Percentiles rank a stretch among this genome's conserved stretches.
These are phyloP conservation scores for Spergularia bocconei DNA, from an alignment of 148 eudicot genomes.

Conservation along the genomic window DNA sequence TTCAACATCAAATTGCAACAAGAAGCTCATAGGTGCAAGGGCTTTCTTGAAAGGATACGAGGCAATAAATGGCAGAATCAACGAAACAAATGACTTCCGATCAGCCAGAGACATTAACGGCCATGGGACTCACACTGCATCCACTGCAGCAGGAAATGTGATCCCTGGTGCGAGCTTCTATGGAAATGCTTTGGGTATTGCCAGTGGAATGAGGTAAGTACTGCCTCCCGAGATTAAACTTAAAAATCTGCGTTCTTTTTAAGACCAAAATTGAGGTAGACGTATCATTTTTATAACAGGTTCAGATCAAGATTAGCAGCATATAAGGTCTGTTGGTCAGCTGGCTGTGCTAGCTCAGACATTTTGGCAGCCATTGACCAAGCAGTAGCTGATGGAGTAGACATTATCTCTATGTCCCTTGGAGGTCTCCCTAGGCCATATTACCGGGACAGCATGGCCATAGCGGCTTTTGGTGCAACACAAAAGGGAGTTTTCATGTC, in stretches of 20 bases:
- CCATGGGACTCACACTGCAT: constrained; percentile 82
- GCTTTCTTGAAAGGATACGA: constrained; percentile 67
- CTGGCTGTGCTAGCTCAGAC: constrained; percentile 67
- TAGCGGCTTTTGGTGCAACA: constrained; percentile 59
- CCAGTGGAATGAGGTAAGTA: constrained; percentile 59
- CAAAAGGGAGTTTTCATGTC: constrained; percentile 58
- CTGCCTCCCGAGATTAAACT: not conserved
- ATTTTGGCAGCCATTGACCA: constrained; percentile 68
- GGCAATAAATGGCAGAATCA: constrained; percentile 50
- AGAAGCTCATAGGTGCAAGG: constrained; percentile 63
- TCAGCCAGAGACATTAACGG: constrained; percentile 71
- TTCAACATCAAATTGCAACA: constrained; percentile 49
- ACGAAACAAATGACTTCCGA: constrained; percentile 49
- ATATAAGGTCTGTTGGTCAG: constrained; percentile 58
- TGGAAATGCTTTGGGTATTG: constrained; percentile 56
- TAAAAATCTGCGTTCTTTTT: not conserved
- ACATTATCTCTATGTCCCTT: constrained; percentile 62
- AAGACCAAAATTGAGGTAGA: not conserved
- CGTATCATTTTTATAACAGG: constrained; percentile 11
- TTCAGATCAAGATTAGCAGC: constrained; percentile 68
- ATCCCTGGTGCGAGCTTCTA: constrained; percentile 50
- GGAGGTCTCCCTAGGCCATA: constrained; percentile 63
- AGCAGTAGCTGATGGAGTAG: constrained; percentile 63
- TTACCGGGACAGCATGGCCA: constrained; percentile 54
- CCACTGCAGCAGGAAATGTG: constrained; percentile 62